A percentile compares a stretch with the other conserved stretches of the same genome.
These are phyloP conservation scores for Coniosporium tulheliwenetii DNA, from an alignment of 2,329 filamentous ascomycete species.

Conservation along the genomic window DNA sequence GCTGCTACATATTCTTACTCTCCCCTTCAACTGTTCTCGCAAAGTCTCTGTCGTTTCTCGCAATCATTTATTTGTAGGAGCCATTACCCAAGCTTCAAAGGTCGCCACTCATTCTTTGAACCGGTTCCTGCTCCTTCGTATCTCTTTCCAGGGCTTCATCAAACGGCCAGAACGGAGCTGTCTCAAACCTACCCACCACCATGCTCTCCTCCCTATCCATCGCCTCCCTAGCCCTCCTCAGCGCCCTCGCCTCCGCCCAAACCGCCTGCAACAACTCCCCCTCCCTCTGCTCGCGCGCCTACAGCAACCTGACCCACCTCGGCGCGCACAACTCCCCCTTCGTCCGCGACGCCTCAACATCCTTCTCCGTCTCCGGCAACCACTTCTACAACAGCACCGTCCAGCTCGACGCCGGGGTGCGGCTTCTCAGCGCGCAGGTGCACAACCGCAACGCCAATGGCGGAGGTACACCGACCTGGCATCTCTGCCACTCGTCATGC, in stretches of 20 bases:
- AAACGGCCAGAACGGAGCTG: too few species aligned
- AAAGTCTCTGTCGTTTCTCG: too few species aligned
- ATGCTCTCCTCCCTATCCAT: too few species aligned
- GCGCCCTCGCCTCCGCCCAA: conserved; percentile 12
- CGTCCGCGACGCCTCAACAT: conserved; percentile 45
- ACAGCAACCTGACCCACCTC: conserved; percentile 64
- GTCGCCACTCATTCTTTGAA: too few species aligned
- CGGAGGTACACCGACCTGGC: conserved; percentile 27
- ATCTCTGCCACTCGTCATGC: conserved; percentile 58
- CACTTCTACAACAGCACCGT: conserved; percentile 59
- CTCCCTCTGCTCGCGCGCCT: conserved; percentile 51
- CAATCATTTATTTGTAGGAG: too few species aligned
- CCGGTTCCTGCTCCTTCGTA: too few species aligned
- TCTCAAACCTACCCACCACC: too few species aligned
- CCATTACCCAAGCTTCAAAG: too few species aligned
- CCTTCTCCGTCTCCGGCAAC: conserved; percentile 50
- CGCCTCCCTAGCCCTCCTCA: neutral
- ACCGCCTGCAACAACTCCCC: conserved; percentile 70
- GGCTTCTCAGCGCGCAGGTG: conserved; percentile 57
- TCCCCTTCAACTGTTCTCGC: too few species aligned
- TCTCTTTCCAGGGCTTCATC: too few species aligned
- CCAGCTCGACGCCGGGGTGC: conserved; percentile 55
- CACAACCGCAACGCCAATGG: conserved; percentile 34
- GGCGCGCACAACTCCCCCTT: conserved; percentile 65
- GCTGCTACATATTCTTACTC: too few species aligned